Base-by-base conservation (phyloP, 2,329 filamentous ascomycete genomes). In the Verticillium longisporum region DNA sequence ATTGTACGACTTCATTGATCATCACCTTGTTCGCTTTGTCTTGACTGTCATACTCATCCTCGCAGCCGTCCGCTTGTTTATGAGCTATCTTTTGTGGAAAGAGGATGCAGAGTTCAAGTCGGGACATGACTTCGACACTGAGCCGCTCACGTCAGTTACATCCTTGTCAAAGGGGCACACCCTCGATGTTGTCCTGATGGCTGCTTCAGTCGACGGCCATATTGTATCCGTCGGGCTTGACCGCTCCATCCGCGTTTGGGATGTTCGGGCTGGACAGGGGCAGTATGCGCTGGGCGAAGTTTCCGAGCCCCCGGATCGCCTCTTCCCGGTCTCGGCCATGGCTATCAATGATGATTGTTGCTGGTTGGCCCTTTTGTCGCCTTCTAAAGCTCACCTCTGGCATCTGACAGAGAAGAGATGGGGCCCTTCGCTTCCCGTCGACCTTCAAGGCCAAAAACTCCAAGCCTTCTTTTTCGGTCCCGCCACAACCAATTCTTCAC, bases 51-150 rank as follows among this genome's bases (percentile, higher is more conserved):
- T 91, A 0, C 80, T 89, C 26, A 73, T 87, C 2, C 77, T 89
- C 15, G 86, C 86, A 9, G 83, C 83, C 18, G 82, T 93, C 32
- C 85, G 86, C 1, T 74, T 92, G 7, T 77, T 93, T 7, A 90
- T 91, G 78, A 91, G 88, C 64, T 90, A 89, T 67, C 77, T 94
- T 6, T 76, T 94, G 0, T 89, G 86, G 82, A 86, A 88, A 61
- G 85, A 88, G 60, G 74, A 81, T 61, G 73, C 75, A 6, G 73
- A 78, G 21, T 74, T 75, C 14, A 78, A 80, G 1, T 74, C 75
- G 6, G 76, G 81, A 9, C 74, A 79, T 5, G 77, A 81, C 6
- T 75, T 71, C 0, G 74, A 78, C n/a, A 76, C 80, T 34, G 74
- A 78, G 26, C 78, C 83, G 0, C 73, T 83, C 1, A 73, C 93